Evolutionary conservation across 441 rosid genomes (phyloP), one percentile per base, ranked within the genome.

Genomic region (Syzygium syzygioides): DNA sequence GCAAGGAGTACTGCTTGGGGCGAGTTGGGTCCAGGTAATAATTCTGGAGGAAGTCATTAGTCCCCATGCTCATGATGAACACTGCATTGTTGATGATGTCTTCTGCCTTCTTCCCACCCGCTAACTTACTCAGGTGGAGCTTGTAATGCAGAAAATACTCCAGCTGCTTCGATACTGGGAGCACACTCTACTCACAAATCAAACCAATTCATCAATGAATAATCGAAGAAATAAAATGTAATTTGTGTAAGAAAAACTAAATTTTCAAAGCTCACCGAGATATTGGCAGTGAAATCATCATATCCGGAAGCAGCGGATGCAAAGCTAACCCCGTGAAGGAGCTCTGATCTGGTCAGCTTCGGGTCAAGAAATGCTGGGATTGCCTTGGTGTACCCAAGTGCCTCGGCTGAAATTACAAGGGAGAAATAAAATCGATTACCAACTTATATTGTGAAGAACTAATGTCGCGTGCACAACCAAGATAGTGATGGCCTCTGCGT

Each of bases 261-360:
- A 34, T 54, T 34, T 32, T 30, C 28, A 54, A 76, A 53, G 54
- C 94, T 92, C 92, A 97, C 99, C 1, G 97, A 95, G 62, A 96
- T 86, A 87, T 96, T 96, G 68, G 99, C 98, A 15, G 99, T 97
- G 83, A 95, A 93, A 79, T 95, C 97, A 56, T 96, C 98, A 53
- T 96, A 97, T 45, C 99, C 99, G 48, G 99, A 95, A 92, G 93
- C 98, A 34, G 99, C 97, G 15, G 99, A 97, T 59, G 98, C 98
- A 90, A 97, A 96, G 90, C 99, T 97, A 87, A 95, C 98, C 20
- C 98, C 98, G 76, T 92, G 94, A 87, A 92, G 80, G 79, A 97
- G 86, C 86, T 96, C 94, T 19, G 55, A 28, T 80, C 89, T 90
- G 79, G 91, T 95, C 89, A 94, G 54, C 32, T 88, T 88, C 80